Conservation (phyloP, 345 rosid genomes). For the Triadica sebifera region DNA sequence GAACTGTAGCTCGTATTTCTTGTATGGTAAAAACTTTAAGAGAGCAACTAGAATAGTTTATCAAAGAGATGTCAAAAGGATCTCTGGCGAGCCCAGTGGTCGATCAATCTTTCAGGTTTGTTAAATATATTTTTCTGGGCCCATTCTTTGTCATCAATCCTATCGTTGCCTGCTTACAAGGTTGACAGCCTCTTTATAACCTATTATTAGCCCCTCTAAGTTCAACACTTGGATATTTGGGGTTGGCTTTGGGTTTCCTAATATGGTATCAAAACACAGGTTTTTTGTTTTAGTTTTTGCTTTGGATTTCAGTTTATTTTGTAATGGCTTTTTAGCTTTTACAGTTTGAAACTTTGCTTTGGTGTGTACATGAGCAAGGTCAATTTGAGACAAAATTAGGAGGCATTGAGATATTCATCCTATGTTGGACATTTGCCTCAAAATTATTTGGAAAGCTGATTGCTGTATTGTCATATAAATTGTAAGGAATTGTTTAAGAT, state of each 20-base stretch:
- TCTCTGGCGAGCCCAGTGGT: conserved; percentile 70
- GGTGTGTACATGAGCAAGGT: background rate
- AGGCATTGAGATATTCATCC: background rate
- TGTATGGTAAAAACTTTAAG: conserved; percentile 89
- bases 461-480: background rate
- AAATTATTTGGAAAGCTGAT: background rate
- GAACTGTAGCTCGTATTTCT: conserved; percentile 60
- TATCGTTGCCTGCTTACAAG: no score
- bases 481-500: background rate
- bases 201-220: no score
- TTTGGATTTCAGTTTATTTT: background rate
- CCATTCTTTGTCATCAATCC: no score
- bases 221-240: no score
- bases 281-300: conserved; percentile 7
- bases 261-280: no score
- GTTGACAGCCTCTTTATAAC: no score
- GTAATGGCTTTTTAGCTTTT: background rate
- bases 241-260: no score
- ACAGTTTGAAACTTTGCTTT: background rate
- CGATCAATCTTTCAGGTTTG: conserved; percentile 40
- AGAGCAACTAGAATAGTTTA: conserved; percentile 74
- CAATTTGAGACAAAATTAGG: background rate
- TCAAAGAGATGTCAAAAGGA: conserved; percentile 69
- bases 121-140: conserved; percentile 13
- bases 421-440: background rate